Percentiles rank a stretch among this genome's conserved stretches.
Conservation (phyloP, 2,329 filamentous ascomycete genomes). For the Alternaria incomplexa region DNA sequence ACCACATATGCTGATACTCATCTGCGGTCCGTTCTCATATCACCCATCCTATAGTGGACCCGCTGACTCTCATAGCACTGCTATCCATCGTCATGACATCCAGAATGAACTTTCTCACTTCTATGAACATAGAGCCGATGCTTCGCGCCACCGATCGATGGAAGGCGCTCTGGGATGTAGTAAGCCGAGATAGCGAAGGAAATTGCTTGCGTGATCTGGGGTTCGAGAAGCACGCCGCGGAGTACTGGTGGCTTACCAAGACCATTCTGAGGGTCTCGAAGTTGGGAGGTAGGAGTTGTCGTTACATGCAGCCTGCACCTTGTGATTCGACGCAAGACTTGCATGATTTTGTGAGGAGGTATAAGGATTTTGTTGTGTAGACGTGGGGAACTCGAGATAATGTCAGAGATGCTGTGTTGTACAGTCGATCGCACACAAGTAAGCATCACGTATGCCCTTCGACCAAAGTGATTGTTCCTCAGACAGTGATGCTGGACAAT, state of each 20-base stretch:
- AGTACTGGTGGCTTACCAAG: neutral
- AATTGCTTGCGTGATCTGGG: neutral
- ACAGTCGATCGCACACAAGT: neutral
- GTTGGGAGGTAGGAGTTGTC: neutral
- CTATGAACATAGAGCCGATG: neutral
- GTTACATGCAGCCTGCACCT: neutral
- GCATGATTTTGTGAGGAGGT: neutral
- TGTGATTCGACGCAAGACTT: neutral
- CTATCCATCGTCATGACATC: neutral
- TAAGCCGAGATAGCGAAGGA: neutral
- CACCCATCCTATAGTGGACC: rapidly evolving
- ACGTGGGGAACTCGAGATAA: neutral
- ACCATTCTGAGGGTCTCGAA: neutral
- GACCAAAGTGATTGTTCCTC: neutral
- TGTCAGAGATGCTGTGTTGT: rapidly evolving
- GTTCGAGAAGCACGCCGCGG: neutral
- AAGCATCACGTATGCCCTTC: neutral
- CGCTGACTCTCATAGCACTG: neutral
- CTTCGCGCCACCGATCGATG: neutral
- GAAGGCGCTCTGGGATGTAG: neutral
- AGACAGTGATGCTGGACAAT: too few species aligned
- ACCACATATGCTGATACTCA: neutral
- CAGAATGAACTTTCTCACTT: neutral
- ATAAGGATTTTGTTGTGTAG: neutral
- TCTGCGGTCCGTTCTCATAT: neutral